Evolutionary conservation across 768 basidiomycete species (phyloP).

Genomic region (Krasilnikovozyma curviuscula): DNA sequence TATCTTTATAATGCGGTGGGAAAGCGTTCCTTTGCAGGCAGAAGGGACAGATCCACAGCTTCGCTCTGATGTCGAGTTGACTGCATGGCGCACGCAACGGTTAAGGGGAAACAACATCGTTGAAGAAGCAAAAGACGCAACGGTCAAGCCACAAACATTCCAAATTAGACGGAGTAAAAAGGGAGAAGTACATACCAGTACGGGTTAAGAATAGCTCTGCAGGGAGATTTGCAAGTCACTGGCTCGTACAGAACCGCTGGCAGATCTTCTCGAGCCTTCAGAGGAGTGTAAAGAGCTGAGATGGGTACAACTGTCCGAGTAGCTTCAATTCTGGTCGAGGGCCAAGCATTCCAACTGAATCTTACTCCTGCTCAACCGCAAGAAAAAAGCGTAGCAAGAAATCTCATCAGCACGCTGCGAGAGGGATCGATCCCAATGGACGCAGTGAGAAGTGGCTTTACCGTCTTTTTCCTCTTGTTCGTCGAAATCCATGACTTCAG

Average conservation of each 20-base stretch:
- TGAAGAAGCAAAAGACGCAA: background rate
- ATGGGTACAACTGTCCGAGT: constrained; percentile 96
- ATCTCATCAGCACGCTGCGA: too few relatives aligned
- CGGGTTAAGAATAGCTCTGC: constrained; percentile 90
- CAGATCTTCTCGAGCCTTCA: constrained; percentile 82
- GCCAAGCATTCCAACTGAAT: constrained; percentile 98
- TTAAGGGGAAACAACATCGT: background rate
- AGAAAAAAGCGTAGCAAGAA: background rate
- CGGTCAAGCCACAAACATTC: background rate
- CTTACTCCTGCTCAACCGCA: constrained; percentile 47
- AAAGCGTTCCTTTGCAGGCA: constrained; percentile 92
- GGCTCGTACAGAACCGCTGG: constrained; percentile 95
- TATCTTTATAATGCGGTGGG: constrained; percentile 97
- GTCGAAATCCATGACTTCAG: constrained; percentile 7
- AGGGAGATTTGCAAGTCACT: constrained; percentile 93
- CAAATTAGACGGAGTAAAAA: background rate
- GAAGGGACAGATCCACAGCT: constrained; percentile 99
- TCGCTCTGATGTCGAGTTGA: constrained; percentile 94
- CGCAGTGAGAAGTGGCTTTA: background rate
- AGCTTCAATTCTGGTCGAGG: constrained; percentile 91
- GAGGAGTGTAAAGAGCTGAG: constrained; percentile 87
- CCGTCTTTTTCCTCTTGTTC: constrained; percentile 13
- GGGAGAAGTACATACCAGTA: constrained; percentile 49
- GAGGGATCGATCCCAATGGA: background rate
- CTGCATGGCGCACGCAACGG: constrained; percentile 30